Percentiles rank a stretch among this genome's conserved stretches.
Conservation (phyloP, 2,329 filamentous ascomycete genomes). For the Ascochyta koolunga region DNA sequence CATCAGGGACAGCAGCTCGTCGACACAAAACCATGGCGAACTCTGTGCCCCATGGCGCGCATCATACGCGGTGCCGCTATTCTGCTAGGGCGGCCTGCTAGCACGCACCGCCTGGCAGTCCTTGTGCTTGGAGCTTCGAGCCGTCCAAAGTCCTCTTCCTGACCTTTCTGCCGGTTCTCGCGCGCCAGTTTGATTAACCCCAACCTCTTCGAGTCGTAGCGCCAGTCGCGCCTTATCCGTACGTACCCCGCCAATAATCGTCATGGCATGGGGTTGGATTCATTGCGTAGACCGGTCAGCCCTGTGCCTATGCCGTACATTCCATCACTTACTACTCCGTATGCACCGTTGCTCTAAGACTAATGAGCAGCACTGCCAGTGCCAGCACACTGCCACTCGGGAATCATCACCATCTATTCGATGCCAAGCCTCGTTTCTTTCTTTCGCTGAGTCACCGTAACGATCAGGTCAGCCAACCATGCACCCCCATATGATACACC, state of each 20-base stretch:
- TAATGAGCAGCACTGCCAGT: background rate
- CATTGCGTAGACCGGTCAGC: slow-evolving; percentile 8
- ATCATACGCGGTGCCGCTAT: slow-evolving; percentile 13
- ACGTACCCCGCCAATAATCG: slow-evolving; percentile 18
- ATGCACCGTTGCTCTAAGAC: background rate
- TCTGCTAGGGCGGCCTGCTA: slow-evolving; percentile 10
- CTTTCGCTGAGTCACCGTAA: background rate
- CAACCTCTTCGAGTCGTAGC: slow-evolving; percentile 26
- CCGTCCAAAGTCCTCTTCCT: slow-evolving; percentile 17
- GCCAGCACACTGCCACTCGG: background rate
- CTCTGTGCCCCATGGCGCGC: slow-evolving; percentile 7
- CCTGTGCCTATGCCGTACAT: background rate
- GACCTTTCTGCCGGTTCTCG: slow-evolving; percentile 32
- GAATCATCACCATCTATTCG: background rate
- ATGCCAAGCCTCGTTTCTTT: background rate
- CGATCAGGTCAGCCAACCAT: background rate
- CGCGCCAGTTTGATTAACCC: slow-evolving; percentile 28
- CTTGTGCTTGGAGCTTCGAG: background rate
- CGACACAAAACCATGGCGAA: background rate
- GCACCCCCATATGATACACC: background rate
- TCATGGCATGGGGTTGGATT: slow-evolving; percentile 3
- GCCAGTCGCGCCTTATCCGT: slow-evolving; percentile 20
- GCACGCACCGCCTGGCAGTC: slow-evolving; percentile 13
- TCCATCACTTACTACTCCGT: slow-evolving; percentile 15
- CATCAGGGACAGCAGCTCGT: slow-evolving; percentile 15